Evolutionary conservation across 2,329 filamentous ascomycete genomes (phyloP), one percentile per base, ranked within the genome.

Genomic region (Eutypella sp.): DNA sequence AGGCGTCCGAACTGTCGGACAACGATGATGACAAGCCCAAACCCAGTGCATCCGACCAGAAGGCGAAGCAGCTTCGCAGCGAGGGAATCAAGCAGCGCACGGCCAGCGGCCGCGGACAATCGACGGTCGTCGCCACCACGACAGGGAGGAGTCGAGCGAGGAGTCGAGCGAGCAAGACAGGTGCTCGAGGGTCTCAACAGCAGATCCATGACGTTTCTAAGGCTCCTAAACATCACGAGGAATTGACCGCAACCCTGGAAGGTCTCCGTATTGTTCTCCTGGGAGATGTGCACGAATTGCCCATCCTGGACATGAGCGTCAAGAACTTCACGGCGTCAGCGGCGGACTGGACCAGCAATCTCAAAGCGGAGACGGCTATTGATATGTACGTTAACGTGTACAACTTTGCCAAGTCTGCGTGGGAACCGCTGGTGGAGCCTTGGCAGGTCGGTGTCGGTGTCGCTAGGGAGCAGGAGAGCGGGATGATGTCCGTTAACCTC

Each of bases 361-460:
- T 99, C 65, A 90, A 84, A 58, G 92, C 89, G 0, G 89, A 96
- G 61, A 87, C 89, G 0, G 86, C 82, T n/a, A 84, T 99, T 40
- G 89, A 96, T 51, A 89, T 92, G 53, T 96, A 96, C 66, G 81
- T 95, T 57, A 99, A 97, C 59, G 85, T 99, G 22, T 99, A 96
- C 74, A 99, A 99, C 67, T 99, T 99, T 68, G 93, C 93, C 13
- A 99, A 99, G 65, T 99, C 93, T 0, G 89, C 90, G 3, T 99
- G 93, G 93, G 93, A 99, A 65, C 93, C 93, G 3, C 70, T 99
- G 27, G 82, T 99, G 22, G 93, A 99, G 64, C 95, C 95, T 7
- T 99, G 93, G 93, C 84, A 92, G 54, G 75, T 97, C n/a, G 90
- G 90, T 2, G 82, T 99, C 55, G 89, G 95, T 51, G 81, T 97